Base-by-base conservation (phyloP, 192 early-diverging fungal species). In the Glomus cerebriforme region DNA sequence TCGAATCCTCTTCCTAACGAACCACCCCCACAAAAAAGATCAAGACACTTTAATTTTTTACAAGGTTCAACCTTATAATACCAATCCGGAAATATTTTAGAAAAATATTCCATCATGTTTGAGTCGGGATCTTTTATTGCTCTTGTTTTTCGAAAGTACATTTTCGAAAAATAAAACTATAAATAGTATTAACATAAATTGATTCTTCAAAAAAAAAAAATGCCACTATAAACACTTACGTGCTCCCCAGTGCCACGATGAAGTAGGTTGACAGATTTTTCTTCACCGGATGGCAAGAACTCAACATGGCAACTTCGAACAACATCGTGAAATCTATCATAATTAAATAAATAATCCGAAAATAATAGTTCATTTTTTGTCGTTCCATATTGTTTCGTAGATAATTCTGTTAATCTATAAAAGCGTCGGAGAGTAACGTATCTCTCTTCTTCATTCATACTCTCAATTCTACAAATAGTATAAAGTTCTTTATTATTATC, bases 11-110 rank as follows among this genome's bases (percentile, higher is more conserved):
- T 58, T 7, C 78, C 78, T 6, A 82, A 73, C 7, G 64, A 79
- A 34, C 81, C 81, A 67, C 81, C 72, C 7, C 81, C 81, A 54
- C 81, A 82, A 65, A 79, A 82, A 29, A 82, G 59, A 45, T 82
- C 81, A 10, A 82, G 59, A 10, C 71, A 22, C 8, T 63, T 66
- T 49, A 80, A 39, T 27, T 76, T 60, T 7, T 10, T 27, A 64
- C 29, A 43, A 31, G 27, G n/a, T 62, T 22, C 73, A 34, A 66
- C 34, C 39, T 75, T 74, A 13, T 76, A 31, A 22, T 15, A 64
- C 31, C 77, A 75, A 29, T 29, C 15, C 9, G 54, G 24, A 65
- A 74, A 65, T 9, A 17, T 54, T 5, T 15, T 70, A 9, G 37
- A 24, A 15, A 79, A 19, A 27, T 80, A 19, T 26, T 80, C 64